phyloP scores from a whole-genome alignment of 2,329 filamentous ascomycete genomes.

The Cadophora sp. region DNA sequence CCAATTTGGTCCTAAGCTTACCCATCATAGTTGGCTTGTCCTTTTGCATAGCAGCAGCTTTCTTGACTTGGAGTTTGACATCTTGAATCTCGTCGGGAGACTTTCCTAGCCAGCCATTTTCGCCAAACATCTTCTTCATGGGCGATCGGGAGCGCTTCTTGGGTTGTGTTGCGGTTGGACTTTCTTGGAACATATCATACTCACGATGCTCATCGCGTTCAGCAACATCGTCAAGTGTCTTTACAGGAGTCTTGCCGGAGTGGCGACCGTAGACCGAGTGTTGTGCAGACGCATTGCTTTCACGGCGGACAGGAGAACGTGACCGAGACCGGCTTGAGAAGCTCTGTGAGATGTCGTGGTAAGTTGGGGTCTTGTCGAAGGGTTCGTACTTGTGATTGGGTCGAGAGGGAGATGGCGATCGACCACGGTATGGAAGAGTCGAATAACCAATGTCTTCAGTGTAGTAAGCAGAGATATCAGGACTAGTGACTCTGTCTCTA shows the following conservation, averaged over 20 bases:
- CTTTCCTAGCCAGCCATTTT: constrained; percentile 42
- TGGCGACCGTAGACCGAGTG: constrained; percentile 19
- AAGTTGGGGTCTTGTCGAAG: constrained; percentile 12
- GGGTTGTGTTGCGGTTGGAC: constrained; percentile 20
- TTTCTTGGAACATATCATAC: constrained; percentile 3
- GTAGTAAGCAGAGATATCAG: constrained; percentile 19
- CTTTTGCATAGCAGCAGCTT: constrained; percentile 22
- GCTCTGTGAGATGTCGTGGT: constrained; percentile 9
- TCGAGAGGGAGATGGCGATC: constrained; percentile 14
- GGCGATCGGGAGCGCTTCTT: constrained; percentile 43
- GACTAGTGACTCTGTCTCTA: constrained; percentile 19
- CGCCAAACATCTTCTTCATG: constrained; percentile 46
- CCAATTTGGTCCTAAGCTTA: constrained; percentile 41
- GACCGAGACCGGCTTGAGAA: neutral
- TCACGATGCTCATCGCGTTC: constrained; percentile 32
- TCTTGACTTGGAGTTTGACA: constrained; percentile 25
- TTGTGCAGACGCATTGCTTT: constrained; percentile 10
- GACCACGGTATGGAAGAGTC: constrained; percentile 20
- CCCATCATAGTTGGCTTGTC: constrained; percentile 40
- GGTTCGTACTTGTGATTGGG: constrained; percentile 14
- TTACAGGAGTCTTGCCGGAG: constrained; percentile 31
- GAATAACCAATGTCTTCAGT: constrained; percentile 11
- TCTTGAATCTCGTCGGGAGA: constrained; percentile 34
- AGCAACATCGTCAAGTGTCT: constrained; percentile 28
- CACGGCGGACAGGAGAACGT: constrained; percentile 8